Evolutionary conservation across 2,329 filamentous ascomycete genomes (phyloP).

Genomic region (Verticillium isaacii): DNA sequence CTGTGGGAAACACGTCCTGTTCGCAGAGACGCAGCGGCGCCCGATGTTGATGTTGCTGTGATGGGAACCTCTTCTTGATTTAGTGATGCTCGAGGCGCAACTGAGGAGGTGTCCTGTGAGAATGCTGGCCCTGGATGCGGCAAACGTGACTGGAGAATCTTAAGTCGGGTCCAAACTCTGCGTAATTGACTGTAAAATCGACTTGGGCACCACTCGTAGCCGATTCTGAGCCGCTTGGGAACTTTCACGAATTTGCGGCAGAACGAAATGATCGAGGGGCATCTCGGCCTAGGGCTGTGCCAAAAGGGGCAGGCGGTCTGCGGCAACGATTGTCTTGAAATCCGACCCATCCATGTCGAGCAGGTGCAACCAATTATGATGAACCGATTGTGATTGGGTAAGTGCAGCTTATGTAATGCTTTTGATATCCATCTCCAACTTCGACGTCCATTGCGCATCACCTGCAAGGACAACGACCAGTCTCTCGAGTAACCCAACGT

Average conservation of each 20-base stretch:
- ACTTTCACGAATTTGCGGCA: not conserved
- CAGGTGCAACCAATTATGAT: not conserved
- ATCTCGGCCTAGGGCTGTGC: not conserved
- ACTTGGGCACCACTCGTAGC: not conserved
- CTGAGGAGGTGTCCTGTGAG: not conserved
- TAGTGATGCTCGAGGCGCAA: not conserved
- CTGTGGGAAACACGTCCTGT: not conserved
- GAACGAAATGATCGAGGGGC: not conserved
- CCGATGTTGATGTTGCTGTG: not conserved
- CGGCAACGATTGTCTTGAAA: not conserved
- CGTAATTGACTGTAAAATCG: not conserved
- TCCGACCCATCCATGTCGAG: not conserved
- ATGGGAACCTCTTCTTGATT: not conserved
- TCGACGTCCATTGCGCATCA: not conserved
- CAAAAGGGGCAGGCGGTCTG: not conserved
- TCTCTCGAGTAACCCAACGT: not conserved
- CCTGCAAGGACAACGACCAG: not conserved
- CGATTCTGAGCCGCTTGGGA: not conserved
- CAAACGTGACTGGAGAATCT: not conserved
- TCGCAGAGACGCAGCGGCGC: not conserved
- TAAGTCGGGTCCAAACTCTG: not conserved
- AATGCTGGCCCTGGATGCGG: not conserved
- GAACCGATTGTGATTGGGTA: not conserved
- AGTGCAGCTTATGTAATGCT: not conserved
- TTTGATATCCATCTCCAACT: not conserved